phyloP scores from a whole-genome alignment of 2,329 filamentous ascomycete genomes.

The Ophiobolus disseminans region DNA sequence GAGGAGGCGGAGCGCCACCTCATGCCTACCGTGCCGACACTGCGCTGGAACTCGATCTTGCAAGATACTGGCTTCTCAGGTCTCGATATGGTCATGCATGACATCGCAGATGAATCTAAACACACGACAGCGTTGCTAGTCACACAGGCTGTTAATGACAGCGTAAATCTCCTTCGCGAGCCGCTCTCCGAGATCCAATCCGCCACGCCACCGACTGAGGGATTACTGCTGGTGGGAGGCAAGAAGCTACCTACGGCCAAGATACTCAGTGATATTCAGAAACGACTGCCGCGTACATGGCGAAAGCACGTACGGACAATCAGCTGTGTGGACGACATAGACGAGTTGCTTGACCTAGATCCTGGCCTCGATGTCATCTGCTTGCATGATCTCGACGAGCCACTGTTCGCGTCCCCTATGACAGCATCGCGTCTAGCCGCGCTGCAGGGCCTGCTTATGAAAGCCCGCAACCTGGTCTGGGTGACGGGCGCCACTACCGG shows the following conservation, averaged over 20 bases:
- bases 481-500: too few species aligned
- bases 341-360: background rate
- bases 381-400: conserved; percentile 8
- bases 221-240: too few species aligned
- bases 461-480: conserved; percentile 9
- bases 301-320: too few species aligned
- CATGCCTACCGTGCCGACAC: background rate
- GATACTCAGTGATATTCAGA: too few species aligned
- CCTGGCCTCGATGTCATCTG: background rate
- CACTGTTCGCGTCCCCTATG: conserved; percentile 11
- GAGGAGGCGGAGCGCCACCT: conserved; percentile 11
- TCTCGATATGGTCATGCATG: conserved; percentile 1
- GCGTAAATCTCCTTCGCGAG: conserved; percentile 2
- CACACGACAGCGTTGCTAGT: background rate
- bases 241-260: too few species aligned
- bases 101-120: background rate
- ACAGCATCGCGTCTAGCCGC: too few species aligned
- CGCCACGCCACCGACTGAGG: too few species aligned
- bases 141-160: conserved; percentile 10
- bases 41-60: conserved; percentile 27
- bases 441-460: conserved; percentile 5
- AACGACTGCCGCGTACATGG: too few species aligned
- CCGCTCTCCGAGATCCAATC: conserved; percentile 1
- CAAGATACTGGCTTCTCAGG: conserved; percentile 10
- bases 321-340: too few species aligned